Percentiles rank a stretch among this genome's conserved stretches.
Conservation (phyloP, 2,329 filamentous ascomycete species). For the Zarea fungicola region DNA sequence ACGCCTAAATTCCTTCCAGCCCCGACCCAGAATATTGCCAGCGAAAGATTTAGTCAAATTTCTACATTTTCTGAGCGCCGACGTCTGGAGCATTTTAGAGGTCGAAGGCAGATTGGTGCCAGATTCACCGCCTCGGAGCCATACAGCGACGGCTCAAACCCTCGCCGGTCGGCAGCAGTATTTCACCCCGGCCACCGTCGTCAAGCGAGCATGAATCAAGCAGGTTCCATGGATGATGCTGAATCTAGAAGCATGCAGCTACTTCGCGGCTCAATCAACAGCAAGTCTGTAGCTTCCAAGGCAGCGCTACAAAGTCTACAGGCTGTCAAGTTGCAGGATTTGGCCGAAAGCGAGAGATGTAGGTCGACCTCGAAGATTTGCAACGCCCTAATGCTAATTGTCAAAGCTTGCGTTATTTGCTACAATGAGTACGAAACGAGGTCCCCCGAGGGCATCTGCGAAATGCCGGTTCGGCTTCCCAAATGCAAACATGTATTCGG, state of each 20-base stretch:
- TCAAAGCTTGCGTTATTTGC: slow-evolving; percentile 56
- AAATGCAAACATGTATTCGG: slow-evolving; percentile 62
- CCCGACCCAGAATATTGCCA: neutral
- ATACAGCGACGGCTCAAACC: slow-evolving; percentile 12
- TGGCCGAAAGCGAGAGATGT: slow-evolving; percentile 46
- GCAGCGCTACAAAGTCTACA: slow-evolving; percentile 42
- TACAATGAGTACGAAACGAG: slow-evolving; percentile 56
- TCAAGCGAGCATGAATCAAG: slow-evolving; percentile 14
- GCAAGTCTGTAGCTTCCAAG: slow-evolving; percentile 44
- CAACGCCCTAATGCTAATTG: neutral
- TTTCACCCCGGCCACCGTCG: neutral
- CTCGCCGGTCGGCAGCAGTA: neutral
- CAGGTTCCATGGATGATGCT: slow-evolving; percentile 25
- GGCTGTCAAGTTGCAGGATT: slow-evolving; percentile 38
- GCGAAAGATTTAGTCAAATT: neutral
- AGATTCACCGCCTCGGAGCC: slow-evolving; percentile 22
- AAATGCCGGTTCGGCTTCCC: slow-evolving; percentile 53
- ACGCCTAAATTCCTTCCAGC: too few relatives aligned
- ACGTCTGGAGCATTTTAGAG: slow-evolving; percentile 23
- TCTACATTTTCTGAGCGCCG: slow-evolving; percentile 21
- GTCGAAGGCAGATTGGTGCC: slow-evolving; percentile 21
- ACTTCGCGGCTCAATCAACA: slow-evolving; percentile 38
- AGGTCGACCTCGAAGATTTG: slow-evolving; percentile 23
- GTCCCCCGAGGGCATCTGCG: slow-evolving; percentile 53
- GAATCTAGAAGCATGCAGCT: slow-evolving; percentile 39